Evolutionary conservation across 129 eudicot species (phyloP).

Genomic region (Erigeron canadensis): DNA sequence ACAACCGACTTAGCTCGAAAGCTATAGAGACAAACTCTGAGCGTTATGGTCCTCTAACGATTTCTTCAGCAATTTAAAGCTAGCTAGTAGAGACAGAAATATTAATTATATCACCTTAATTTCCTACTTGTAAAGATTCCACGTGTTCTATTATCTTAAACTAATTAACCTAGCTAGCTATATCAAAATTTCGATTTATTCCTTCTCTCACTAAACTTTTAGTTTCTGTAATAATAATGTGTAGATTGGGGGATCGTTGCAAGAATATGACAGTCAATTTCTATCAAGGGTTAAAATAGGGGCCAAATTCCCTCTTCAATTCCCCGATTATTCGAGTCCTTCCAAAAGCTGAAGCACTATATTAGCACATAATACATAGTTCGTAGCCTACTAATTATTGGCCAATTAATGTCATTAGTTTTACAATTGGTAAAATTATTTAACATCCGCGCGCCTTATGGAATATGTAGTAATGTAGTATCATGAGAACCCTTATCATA

Average conservation of each 20-base stretch:
- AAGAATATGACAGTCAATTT: not conserved
- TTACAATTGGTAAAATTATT: not conserved
- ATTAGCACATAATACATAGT: no score
- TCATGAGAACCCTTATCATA: conserved; percentile 10
- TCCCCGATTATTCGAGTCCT: conserved; percentile 4
- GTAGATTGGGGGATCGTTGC: not conserved
- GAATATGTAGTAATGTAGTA: conserved; percentile 9
- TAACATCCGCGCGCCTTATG: conserved; percentile 16
- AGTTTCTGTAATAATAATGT: not conserved
- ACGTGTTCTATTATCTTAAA: conserved; percentile 16
- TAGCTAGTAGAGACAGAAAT: no score
- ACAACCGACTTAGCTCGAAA: no score
- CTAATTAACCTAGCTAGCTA: conserved; percentile 21
- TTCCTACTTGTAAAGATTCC: conserved; percentile 18
- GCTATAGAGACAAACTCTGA: not conserved
- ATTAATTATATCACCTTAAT: no score
- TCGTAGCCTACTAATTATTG: conserved; percentile 13
- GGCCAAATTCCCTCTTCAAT: conserved; percentile 9
- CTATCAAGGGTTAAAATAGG: conserved; percentile 11
- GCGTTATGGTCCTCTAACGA: not conserved
- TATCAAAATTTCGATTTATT: conserved; percentile 7
- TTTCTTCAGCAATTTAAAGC: conserved; percentile 7
- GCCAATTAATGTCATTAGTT: conserved; percentile 7
- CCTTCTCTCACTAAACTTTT: conserved; percentile 20
- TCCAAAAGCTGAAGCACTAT: not conserved